Evolutionary conservation across 495 filamentous ascomycete genomes (phyloP).

Genomic region (Talaromyces wortmannii): DNA sequence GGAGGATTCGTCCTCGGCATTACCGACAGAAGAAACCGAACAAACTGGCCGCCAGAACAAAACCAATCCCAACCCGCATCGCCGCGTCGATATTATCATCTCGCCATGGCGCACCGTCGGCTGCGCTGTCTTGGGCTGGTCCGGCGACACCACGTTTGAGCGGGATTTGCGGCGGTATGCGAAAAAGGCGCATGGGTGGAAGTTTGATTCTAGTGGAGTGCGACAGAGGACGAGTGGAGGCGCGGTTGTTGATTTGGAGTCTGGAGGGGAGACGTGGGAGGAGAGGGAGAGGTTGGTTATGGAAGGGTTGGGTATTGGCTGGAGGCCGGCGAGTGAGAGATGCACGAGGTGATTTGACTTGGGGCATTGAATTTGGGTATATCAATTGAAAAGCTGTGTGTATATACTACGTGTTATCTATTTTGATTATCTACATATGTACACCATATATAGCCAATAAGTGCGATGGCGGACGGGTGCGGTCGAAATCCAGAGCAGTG

Average conservation of each 20-base stretch:
- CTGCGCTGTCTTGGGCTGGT: slow-evolving; percentile 85
- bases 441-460: no score
- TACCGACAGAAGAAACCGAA: not conserved
- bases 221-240: slow-evolving; percentile 56
- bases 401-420: no score
- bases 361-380: no score
- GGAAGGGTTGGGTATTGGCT: slow-evolving; percentile 68
- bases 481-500: no score
- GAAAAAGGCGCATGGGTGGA: slow-evolving; percentile 65
- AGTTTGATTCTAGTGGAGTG: slow-evolving; percentile 88
- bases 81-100: slow-evolving; percentile 90
- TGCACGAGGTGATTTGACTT: slow-evolving; percentile 54
- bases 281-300: slow-evolving; percentile 79
- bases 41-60: slow-evolving; percentile 4
- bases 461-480: no score
- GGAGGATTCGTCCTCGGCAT: not conserved
- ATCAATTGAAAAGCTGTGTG: no score
- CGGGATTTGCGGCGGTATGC: slow-evolving; percentile 76
- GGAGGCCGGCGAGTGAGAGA: slow-evolving; percentile 63
- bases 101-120: slow-evolving; percentile 82
- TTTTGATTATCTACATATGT: no score
- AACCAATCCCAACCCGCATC: slow-evolving; percentile 69
- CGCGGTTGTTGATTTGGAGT: slow-evolving; percentile 59
- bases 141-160: slow-evolving; percentile 82
- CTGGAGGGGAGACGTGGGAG: slow-evolving; percentile 47